A percentile compares a stretch with the other conserved stretches of the same genome.
Conservation (phyloP, 306 rosid genomes). For the Benincasa hispida region DNA sequence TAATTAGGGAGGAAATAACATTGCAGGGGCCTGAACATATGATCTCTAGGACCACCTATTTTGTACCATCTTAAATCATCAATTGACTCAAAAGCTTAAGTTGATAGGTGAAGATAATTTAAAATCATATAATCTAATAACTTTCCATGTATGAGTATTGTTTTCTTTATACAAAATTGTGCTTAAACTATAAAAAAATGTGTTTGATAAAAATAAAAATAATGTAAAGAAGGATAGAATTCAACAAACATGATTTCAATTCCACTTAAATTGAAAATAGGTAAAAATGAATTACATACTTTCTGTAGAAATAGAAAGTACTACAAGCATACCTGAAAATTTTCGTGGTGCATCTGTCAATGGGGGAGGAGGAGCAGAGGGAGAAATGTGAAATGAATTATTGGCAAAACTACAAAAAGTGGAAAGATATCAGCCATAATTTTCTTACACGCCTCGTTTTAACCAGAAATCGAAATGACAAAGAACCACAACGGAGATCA, state of each 20-base stretch:
- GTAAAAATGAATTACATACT: background rate
- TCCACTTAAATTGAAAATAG: background rate
- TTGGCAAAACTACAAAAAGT: conserved; percentile 45
- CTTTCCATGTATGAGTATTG: background rate
- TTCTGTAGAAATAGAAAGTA: background rate
- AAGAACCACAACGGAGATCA: background rate
- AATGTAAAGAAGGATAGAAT: background rate
- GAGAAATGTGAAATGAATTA: conserved; percentile 16
- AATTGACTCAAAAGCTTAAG: too few relatives aligned
- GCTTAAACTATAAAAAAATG: background rate
- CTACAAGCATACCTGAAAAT: background rate
- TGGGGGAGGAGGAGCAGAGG: conserved; percentile 26
- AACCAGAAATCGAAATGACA: background rate
- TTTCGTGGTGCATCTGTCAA: background rate
- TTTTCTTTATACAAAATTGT: background rate
- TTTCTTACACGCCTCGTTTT: background rate
- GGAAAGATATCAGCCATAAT: background rate
- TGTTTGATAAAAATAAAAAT: background rate
- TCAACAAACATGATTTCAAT: background rate
- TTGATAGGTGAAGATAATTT: too few relatives aligned
- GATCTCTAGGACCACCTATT: too few relatives aligned
- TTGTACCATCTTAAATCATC: too few relatives aligned
- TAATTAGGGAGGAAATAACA: too few relatives aligned
- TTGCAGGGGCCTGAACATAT: too few relatives aligned
- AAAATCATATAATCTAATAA: too few relatives aligned